phyloP scores from a whole-genome alignment of 2,329 filamentous ascomycete genomes.

The Graphilbum ipis-grandicollis region DNA sequence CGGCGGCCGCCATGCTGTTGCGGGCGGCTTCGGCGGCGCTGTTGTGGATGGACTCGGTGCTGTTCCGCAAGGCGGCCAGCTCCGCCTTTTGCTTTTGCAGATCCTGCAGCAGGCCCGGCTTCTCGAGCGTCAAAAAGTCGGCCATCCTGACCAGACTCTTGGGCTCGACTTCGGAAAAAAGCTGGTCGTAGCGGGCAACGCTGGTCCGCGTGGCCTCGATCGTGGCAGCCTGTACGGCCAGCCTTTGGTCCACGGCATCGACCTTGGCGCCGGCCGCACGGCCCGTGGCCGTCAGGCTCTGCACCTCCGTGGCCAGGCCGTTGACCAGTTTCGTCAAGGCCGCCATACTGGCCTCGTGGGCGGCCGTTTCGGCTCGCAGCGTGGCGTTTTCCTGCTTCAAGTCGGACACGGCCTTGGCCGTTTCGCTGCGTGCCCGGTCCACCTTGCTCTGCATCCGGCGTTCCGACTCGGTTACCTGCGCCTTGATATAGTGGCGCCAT shows the following conservation, averaged over 20 bases:
- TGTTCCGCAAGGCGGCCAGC: neutral
- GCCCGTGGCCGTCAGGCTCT: neutral
- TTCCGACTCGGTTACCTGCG: too few species aligned
- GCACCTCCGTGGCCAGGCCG: neutral
- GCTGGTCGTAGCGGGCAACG: neutral
- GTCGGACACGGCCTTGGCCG: neutral
- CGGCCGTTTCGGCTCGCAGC: neutral
- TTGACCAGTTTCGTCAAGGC: neutral
- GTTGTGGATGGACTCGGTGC: neutral
- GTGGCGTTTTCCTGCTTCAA: neutral
- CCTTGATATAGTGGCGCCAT: too few species aligned
- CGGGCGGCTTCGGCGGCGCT: neutral
- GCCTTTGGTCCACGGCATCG: neutral
- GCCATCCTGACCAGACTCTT: neutral
- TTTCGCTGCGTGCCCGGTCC: neutral
- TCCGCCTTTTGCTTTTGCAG: neutral
- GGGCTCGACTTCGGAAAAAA: slow-evolving; percentile 2
- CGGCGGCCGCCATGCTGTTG: neutral
- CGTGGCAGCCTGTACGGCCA: neutral
- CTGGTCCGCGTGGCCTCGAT: neutral
- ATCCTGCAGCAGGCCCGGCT: neutral
- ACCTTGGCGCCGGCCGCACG: neutral
- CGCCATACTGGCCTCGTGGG: neutral
- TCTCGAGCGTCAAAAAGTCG: slow-evolving; percentile 1
- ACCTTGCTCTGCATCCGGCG: neutral